Conservation (phyloP, 768 basidiomycete genomes). For the Phanerochaete sordida region DNA sequence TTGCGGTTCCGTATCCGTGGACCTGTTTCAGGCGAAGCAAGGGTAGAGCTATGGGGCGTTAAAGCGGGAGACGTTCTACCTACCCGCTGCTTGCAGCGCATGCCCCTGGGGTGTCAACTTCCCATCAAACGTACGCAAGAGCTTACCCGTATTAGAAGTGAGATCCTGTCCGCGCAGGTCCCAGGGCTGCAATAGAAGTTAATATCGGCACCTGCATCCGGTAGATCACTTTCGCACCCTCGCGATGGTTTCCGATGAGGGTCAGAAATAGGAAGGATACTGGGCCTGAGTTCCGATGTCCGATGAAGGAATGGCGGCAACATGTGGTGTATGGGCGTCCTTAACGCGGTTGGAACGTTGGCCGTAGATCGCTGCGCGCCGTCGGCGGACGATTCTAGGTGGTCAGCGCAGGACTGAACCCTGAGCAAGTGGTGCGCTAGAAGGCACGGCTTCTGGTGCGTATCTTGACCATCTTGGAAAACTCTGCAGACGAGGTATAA, state of each 20-base stretch:
- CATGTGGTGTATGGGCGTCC: neutral
- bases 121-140: neutral
- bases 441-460: neutral
- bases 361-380: neutral
- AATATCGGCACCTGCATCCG: neutral
- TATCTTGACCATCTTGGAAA: neutral
- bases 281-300: neutral
- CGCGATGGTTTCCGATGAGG: neutral
- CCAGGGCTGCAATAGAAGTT: neutral
- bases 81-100: neutral
- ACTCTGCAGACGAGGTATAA: neutral
- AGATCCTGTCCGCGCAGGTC: neutral
- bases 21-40: neutral
- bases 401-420: neutral
- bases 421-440: neutral
- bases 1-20: neutral
- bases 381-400: neutral
- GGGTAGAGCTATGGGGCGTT: neutral
- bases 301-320: neutral
- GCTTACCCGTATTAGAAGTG: neutral
- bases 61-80: neutral
- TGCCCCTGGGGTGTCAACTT: neutral
- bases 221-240: slow-evolving; percentile 1
- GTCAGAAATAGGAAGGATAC: neutral
- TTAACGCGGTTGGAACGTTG: neutral